Percentiles rank a stretch among this genome's conserved stretches.
phyloP scores from a whole-genome alignment of 1,284 basidiomycete genomes.

The Malassezia yamatoensis region DNA sequence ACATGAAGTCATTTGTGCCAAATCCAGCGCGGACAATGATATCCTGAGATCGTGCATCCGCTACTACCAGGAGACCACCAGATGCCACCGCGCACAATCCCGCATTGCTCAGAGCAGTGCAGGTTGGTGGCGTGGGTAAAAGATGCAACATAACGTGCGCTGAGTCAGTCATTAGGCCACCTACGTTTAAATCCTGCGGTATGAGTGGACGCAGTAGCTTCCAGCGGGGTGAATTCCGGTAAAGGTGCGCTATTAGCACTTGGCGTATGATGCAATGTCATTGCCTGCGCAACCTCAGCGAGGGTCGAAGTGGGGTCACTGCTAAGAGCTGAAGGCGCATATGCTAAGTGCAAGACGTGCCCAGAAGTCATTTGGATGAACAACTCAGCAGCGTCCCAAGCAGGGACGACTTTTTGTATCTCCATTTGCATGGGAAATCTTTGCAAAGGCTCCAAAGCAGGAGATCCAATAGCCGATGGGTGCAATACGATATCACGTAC shows the following conservation, averaged over 20 bases:
- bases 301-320: not conserved
- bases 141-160: conserved; percentile 30
- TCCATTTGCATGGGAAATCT: conserved; percentile 17
- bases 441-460: conserved; percentile 22
- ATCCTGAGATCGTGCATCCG: conserved; percentile 34
- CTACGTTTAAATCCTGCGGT: conserved; percentile 35
- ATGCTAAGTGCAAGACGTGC: conserved; percentile 24
- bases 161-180: not conserved
- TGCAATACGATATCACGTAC: conserved; percentile 20
- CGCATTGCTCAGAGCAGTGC: conserved; percentile 27
- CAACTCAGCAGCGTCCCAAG: conserved; percentile 32
- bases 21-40: conserved; percentile 37
- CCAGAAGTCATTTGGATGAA: conserved; percentile 28
- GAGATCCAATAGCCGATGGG: conserved; percentile 21
- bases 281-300: not conserved
- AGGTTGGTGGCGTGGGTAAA: conserved; percentile 29
- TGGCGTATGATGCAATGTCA: conserved; percentile 2
- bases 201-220: conserved; percentile 20
- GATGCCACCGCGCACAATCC: conserved; percentile 38
- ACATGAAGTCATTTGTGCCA: conserved; percentile 18
- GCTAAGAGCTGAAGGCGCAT: not conserved
- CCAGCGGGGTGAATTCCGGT: conserved; percentile 20
- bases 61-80: conserved; percentile 30
- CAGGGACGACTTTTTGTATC: conserved; percentile 24
- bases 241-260: not conserved